These are phyloP conservation scores for Zasmidium angulare DNA, from an alignment of 2,329 filamentous ascomycete species.

Conservation along the genomic window DNA sequence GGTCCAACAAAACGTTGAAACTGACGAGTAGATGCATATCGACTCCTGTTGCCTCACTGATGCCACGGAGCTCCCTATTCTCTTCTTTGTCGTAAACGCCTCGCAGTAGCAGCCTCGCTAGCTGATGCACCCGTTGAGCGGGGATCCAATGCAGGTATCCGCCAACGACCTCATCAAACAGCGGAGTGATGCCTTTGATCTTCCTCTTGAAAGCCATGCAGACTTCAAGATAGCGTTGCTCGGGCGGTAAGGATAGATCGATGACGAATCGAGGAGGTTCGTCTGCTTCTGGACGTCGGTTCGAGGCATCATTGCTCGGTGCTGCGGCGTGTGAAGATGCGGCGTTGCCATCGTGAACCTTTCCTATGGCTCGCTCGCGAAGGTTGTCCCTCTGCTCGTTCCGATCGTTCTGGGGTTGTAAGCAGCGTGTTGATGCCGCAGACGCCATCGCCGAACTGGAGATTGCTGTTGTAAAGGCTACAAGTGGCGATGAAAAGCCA, in stretches of 20 bases:
- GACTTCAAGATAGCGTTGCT: conserved; percentile 52
- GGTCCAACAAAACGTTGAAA: conserved; percentile 63
- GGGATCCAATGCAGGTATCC: conserved; percentile 34
- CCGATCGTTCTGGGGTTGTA: neutral
- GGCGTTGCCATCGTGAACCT: neutral
- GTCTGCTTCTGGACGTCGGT: neutral
- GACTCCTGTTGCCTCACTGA: conserved; percentile 52
- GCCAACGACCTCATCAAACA: conserved; percentile 54
- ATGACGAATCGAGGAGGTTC: conserved; percentile 40
- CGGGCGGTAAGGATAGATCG: conserved; percentile 55
- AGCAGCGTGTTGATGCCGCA: too few species aligned
- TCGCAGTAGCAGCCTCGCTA: conserved; percentile 51
- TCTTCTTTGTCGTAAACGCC: conserved; percentile 57
- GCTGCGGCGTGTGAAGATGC: neutral
- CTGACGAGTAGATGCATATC: conserved; percentile 61
- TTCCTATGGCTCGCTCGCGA: neutral
- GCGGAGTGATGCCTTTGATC: conserved; percentile 44
- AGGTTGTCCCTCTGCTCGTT: neutral
- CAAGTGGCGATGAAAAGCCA: too few species aligned
- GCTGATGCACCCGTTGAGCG: conserved; percentile 29
- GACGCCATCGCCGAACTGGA: too few species aligned
- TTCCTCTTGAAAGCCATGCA: conserved; percentile 46
- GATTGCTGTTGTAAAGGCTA: too few species aligned
- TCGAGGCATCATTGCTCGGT: conserved; percentile 2
- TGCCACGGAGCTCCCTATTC: conserved; percentile 61